Evolutionary conservation across 1,284 basidiomycete genomes (phyloP).

Genomic region (Cutaneotrichosporon mucoides): DNA sequence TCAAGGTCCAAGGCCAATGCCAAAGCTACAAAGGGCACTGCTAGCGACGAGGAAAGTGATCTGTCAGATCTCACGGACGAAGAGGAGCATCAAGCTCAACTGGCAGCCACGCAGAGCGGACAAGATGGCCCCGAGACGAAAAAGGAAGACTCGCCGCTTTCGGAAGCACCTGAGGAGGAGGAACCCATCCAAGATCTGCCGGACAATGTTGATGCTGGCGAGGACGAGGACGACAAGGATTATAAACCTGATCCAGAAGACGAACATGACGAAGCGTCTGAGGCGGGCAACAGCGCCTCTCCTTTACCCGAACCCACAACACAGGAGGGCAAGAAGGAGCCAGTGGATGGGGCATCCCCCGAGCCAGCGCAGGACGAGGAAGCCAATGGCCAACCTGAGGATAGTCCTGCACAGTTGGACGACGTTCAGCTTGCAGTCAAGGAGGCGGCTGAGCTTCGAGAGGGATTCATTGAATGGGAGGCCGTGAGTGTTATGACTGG

Average conservation of each 20-base stretch:
- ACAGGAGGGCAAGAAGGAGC: conserved; percentile 2
- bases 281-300: background rate
- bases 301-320: background rate
- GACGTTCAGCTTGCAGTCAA: conserved; percentile 36
- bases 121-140: background rate
- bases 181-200: background rate
- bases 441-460: conserved; percentile 37
- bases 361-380: conserved; percentile 14
- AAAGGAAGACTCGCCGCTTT: conserved; percentile 12
- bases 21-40: no score
- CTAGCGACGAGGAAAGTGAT: conserved; percentile 38
- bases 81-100: conserved; percentile 28
- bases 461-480: conserved; percentile 52
- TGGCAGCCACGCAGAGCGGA: conserved; percentile 9
- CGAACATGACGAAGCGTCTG: background rate
- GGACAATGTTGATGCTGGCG: background rate
- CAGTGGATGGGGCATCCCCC: conserved; percentile 10
- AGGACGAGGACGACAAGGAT: background rate
- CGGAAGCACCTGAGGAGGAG: conserved; percentile 9
- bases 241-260: background rate
- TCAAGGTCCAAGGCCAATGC: background rate
- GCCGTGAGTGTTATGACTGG: conserved; percentile 35
- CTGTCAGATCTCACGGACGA: conserved; percentile 47
- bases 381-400: conserved; percentile 5
- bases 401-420: conserved; percentile 21